A percentile compares a stretch with the other conserved stretches of the same genome.
phyloP scores from a whole-genome alignment of 169 alveolate species.

The Plasmodium adleri region DNA sequence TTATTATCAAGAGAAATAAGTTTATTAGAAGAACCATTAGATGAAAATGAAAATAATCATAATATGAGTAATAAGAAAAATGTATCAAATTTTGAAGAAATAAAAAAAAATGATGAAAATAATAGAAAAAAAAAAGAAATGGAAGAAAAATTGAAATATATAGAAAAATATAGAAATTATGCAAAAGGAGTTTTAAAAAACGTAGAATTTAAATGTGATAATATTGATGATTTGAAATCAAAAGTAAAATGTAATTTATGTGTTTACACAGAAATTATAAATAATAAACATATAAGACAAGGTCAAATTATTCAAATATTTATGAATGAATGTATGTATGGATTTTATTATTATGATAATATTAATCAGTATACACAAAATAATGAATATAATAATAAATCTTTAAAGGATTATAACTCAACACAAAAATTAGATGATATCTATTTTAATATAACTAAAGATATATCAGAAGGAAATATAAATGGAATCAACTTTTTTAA shows the following conservation, averaged over 20 bases:
- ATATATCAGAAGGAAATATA: constrained; percentile 30
- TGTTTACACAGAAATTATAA: constrained; percentile 50
- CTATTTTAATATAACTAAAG: constrained; percentile 55
- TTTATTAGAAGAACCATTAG: constrained; percentile 16
- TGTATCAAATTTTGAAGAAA: constrained; percentile 43
- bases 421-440: constrained; percentile 29
- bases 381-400: constrained; percentile 1
- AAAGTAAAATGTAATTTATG: constrained; percentile 56
- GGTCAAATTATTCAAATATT: constrained; percentile 49
- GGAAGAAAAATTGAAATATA: constrained; percentile 61
- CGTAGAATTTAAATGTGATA: constrained; percentile 60
- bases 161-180: constrained; percentile 69
- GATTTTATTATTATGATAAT: constrained; percentile 63
- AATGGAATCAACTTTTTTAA: constrained; percentile 37
- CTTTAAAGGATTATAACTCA: constrained; percentile 1
- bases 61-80: neutral
- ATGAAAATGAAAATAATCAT: neutral
- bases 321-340: constrained; percentile 67
- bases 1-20: constrained; percentile 30
- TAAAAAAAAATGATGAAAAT: constrained; percentile 41
- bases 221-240: constrained; percentile 30
- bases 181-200: constrained; percentile 41
- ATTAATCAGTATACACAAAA: constrained; percentile 39
- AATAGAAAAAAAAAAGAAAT: constrained; percentile 55
- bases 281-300: constrained; percentile 63